These are phyloP conservation scores for Suhomyces faveliae DNA, from an alignment of 805 yeast genomes.

Conservation along the genomic window DNA sequence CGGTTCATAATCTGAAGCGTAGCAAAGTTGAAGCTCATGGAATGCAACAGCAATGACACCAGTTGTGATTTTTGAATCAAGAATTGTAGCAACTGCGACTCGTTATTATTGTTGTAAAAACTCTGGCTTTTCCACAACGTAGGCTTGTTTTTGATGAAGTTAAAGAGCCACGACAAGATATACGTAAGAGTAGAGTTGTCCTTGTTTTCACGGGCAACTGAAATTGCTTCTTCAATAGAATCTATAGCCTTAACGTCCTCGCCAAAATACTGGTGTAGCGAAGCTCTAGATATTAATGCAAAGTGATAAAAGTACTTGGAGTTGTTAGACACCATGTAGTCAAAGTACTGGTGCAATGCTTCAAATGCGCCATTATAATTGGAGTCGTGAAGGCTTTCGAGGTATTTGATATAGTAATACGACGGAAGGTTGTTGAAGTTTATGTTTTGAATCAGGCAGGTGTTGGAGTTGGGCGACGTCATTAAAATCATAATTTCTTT, in stretches of 20 bases:
- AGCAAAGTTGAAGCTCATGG: conserved; percentile 67
- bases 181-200: conserved; percentile 72
- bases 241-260: conserved; percentile 67
- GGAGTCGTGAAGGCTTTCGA: conserved; percentile 55
- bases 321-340: conserved; percentile 68
- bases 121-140: conserved; percentile 45
- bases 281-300: conserved; percentile 70
- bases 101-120: conserved; percentile 49
- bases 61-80: conserved; percentile 53
- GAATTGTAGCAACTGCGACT: conserved; percentile 66
- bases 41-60: conserved; percentile 47
- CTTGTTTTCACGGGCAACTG: conserved; percentile 82
- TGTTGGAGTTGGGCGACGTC: conserved; percentile 45
- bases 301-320: conserved; percentile 70
- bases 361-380: conserved; percentile 60
- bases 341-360: conserved; percentile 61
- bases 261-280: conserved; percentile 67
- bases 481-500: conserved; percentile 42
- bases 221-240: conserved; percentile 82
- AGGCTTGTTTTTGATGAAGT: conserved; percentile 69
- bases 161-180: conserved; percentile 70
- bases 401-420: conserved; percentile 56
- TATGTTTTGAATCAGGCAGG: conserved; percentile 31
- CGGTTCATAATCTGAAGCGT: conserved; percentile 52
- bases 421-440: conserved; percentile 31